These are phyloP conservation scores for Pyrenula massariospora DNA, from an alignment of 495 filamentous ascomycete genomes.

Conservation along the genomic window DNA sequence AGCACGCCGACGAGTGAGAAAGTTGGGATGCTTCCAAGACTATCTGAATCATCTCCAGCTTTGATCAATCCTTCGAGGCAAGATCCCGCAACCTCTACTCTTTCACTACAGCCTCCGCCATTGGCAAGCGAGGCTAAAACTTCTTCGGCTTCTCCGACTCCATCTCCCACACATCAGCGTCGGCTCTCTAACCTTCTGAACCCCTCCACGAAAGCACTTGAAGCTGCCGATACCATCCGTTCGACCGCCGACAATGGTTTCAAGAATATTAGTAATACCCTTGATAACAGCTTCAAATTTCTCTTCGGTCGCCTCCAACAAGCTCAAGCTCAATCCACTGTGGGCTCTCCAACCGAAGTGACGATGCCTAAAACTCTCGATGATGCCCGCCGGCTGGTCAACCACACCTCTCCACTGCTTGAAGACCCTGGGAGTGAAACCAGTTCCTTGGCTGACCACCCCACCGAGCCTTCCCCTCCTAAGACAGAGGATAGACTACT, in stretches of 20 bases:
- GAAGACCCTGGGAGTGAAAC: constrained; percentile 37
- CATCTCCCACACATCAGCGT: constrained; percentile 39
- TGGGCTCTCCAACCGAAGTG: constrained; percentile 28
- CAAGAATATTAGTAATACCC: constrained; percentile 75
- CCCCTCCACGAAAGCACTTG: constrained; percentile 65
- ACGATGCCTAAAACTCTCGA: constrained; percentile 76
- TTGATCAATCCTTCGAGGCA: background rate
- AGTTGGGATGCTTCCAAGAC: constrained; percentile 36
- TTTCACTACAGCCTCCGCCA: constrained; percentile 21
- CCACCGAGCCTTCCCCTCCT: constrained; percentile 13
- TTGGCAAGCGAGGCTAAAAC: constrained; percentile 21
- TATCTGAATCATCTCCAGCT: constrained; percentile 16
- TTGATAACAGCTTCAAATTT: constrained; percentile 89
- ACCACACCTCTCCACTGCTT: constrained; percentile 42
- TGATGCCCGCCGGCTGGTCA: constrained; percentile 79
- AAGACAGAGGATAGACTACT: constrained; percentile 46
- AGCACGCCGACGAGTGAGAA: constrained; percentile 41
- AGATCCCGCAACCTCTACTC: constrained; percentile 19
- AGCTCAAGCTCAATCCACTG: constrained; percentile 27
- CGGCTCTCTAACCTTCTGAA: constrained; percentile 76
- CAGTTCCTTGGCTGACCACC: constrained; percentile 21
- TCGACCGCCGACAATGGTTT: constrained; percentile 80
- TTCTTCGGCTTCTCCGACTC: constrained; percentile 26
- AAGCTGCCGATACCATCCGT: constrained; percentile 72
- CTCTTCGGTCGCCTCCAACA: constrained; percentile 83